phyloP scores from a whole-genome alignment of 139 green algal genomes.

The Micromonas commoda region DNA sequence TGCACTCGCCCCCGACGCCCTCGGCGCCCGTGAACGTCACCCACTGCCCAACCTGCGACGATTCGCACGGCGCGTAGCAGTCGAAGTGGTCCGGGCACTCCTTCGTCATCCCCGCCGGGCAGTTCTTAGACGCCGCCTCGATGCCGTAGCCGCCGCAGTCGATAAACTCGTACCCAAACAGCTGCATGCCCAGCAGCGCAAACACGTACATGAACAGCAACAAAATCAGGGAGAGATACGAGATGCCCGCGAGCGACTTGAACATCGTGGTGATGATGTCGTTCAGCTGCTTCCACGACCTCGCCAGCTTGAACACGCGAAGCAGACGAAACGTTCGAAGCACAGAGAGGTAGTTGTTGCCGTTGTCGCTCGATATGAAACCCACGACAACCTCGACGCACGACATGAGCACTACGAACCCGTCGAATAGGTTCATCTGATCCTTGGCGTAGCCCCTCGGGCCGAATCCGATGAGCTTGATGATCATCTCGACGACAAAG shows the following conservation, averaged over 20 bases:
- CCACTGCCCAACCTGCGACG: constrained; percentile 32
- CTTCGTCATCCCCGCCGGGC: constrained; percentile 33
- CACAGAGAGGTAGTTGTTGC: constrained; percentile 45
- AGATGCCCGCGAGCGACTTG: constrained; percentile 44
- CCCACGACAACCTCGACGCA: constrained; percentile 44
- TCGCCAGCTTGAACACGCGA: constrained; percentile 58
- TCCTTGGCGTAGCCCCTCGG: constrained; percentile 15
- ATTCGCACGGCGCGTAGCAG: constrained; percentile 49
- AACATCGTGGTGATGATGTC: constrained; percentile 58
- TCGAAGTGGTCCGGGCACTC: constrained; percentile 47
- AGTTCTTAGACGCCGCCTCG: constrained; percentile 33
- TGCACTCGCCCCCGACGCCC: constrained; percentile 13
- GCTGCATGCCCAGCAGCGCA: constrained; percentile 64
- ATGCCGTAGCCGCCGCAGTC: constrained; percentile 33
- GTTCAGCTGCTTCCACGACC: constrained; percentile 58
- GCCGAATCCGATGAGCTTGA: constrained; percentile 56
- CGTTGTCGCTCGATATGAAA: neutral
- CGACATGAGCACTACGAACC: constrained; percentile 46
- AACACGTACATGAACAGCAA: constrained; percentile 65
- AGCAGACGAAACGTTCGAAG: constrained; percentile 62
- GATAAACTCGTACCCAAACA: constrained; percentile 54
- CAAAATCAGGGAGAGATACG: constrained; percentile 55
- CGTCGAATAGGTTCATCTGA: constrained; percentile 59
- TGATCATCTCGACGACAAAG: constrained; percentile 54
- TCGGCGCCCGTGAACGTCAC: constrained; percentile 28